Conservation (phyloP, 2,329 filamentous ascomycete species). For the Thielaviopsis populi region DNA sequence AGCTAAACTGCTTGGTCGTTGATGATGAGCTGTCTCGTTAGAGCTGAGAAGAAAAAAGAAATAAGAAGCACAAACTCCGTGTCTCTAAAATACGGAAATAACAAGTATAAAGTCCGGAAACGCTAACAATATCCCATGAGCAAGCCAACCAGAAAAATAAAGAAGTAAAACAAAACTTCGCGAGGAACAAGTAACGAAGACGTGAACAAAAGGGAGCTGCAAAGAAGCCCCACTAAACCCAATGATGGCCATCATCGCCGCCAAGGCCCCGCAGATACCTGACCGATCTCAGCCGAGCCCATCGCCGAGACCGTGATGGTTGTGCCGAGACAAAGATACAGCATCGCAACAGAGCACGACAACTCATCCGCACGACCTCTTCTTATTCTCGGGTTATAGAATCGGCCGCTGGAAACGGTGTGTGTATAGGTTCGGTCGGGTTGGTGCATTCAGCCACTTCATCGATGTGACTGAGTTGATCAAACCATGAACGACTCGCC, state of each 20-base stretch:
- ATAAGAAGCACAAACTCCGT: background rate
- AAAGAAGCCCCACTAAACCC: background rate
- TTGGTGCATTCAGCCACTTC: background rate
- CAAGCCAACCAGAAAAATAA: background rate
- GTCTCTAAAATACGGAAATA: no score
- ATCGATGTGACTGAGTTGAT: background rate
- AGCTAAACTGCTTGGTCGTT: background rate
- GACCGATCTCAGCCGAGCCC: background rate
- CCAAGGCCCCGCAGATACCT: background rate
- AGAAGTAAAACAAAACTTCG: background rate
- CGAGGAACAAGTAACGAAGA: background rate
- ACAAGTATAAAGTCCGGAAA: background rate
- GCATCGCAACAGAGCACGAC: background rate
- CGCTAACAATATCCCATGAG: background rate
- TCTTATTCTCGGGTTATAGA: no score
- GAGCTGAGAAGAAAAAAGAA: background rate
- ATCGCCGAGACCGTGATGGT: background rate
- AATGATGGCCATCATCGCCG: background rate
- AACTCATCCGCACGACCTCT: no score
- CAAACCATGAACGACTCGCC: slow-evolving; percentile 90
- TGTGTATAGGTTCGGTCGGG: background rate
- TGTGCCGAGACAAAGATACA: background rate
- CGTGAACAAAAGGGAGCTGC: background rate
- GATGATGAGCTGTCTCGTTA: no score
- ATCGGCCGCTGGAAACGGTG: background rate